Conservation (phyloP, 805 yeast species). For the Hanseniaspora vineae region DNA sequence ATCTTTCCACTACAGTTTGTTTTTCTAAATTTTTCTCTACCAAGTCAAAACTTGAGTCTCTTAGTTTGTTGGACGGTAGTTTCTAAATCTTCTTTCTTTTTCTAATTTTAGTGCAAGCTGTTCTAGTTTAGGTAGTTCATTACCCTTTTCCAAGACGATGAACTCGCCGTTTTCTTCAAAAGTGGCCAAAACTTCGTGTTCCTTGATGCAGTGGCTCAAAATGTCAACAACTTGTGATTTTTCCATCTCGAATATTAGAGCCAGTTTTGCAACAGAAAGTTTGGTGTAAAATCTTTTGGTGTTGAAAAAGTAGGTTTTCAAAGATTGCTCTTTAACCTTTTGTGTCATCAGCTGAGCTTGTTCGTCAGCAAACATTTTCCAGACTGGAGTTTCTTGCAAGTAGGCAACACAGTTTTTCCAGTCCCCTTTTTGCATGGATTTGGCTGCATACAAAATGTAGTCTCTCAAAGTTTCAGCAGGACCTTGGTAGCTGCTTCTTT, state of each 20-base stretch:
- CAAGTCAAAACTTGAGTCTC: not conserved
- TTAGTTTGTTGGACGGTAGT: not conserved
- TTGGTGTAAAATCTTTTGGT: constrained; percentile 67
- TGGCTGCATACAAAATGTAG: constrained; percentile 84
- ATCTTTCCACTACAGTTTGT: no score
- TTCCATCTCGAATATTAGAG: constrained; percentile 52
- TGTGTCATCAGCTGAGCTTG: constrained; percentile 30
- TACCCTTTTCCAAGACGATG: constrained; percentile 60
- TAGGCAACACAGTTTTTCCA: constrained; percentile 71
- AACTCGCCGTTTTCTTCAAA: constrained; percentile 51
- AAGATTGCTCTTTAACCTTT: constrained; percentile 79
- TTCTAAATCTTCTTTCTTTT: constrained; percentile 15
- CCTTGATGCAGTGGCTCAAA: constrained; percentile 61
- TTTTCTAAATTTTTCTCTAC: not conserved
- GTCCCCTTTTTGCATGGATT: constrained; percentile 75
- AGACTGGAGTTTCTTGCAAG: constrained; percentile 46
- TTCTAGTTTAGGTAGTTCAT: constrained; percentile 74
- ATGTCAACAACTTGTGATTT: constrained; percentile 44
- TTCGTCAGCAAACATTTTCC: constrained; percentile 27
- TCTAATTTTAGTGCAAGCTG: constrained; percentile 70
- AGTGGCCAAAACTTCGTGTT: constrained; percentile 60
- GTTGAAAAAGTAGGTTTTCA: constrained; percentile 84
- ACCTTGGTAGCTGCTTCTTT: constrained; percentile 89
- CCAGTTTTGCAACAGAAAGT: constrained; percentile 53
- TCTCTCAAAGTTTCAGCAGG: constrained; percentile 97